A percentile compares a stretch with the other conserved stretches of the same genome.
Evolutionary conservation across 2,329 filamentous ascomycete genomes (phyloP).

Genomic region (Peltaster fructicola): DNA sequence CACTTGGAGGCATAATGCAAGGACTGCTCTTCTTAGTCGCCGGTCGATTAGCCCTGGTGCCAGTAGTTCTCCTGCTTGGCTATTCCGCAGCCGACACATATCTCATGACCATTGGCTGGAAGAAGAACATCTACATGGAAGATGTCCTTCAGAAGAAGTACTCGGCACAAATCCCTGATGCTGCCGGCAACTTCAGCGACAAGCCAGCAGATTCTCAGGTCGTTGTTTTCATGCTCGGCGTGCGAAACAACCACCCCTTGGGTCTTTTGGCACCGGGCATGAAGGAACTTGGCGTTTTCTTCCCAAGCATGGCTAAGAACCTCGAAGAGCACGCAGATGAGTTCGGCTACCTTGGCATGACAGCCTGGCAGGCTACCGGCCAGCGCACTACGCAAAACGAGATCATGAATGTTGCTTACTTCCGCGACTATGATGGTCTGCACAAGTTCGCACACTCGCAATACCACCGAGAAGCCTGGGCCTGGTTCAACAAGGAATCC

Average conservation of each 20-base stretch:
- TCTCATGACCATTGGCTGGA: constrained; percentile 18
- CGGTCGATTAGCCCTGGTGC: constrained; percentile 19
- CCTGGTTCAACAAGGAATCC: constrained; percentile 27
- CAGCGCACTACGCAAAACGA: constrained; percentile 25
- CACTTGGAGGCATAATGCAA: constrained; percentile 24
- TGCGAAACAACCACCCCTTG: constrained; percentile 24
- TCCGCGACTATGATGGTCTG: constrained; percentile 30
- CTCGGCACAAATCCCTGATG: constrained; percentile 22
- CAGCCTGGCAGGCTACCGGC: constrained; percentile 22
- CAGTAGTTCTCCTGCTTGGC: constrained; percentile 18
- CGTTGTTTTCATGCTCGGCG: constrained; percentile 24
- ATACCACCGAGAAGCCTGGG: constrained; percentile 32
- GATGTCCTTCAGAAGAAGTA: constrained; percentile 19
- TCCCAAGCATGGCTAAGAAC: constrained; percentile 21
- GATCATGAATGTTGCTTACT: constrained; percentile 31
- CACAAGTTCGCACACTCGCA: constrained; percentile 35
- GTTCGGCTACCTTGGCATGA: constrained; percentile 31
- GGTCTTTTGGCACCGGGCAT: constrained; percentile 31
- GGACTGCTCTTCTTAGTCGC: constrained; percentile 19
- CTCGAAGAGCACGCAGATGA: constrained; percentile 22
- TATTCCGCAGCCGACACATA: constrained; percentile 18
- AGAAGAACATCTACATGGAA: constrained; percentile 23
- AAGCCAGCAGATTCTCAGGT: constrained; percentile 17
- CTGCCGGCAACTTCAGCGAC: constrained; percentile 14
- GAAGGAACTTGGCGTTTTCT: constrained; percentile 22